phyloP scores from a whole-genome alignment of 148 eudicot genomes.

The Arbutus unedo region DNA sequence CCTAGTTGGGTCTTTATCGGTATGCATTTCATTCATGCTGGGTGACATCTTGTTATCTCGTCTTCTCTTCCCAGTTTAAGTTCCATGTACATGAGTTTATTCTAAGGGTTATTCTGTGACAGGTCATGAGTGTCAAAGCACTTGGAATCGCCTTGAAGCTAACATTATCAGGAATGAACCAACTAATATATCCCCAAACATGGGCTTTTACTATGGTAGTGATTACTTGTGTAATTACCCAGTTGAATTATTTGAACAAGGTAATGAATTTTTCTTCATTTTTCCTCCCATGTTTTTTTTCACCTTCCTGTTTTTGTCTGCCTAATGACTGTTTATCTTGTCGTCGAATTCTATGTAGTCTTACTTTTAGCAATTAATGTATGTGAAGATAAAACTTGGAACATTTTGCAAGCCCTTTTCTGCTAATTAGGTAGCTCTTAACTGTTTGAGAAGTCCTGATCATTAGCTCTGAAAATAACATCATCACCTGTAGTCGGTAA shows the following conservation, averaged over 20 bases:
- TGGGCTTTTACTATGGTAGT: conserved; percentile 58
- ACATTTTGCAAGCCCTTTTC: conserved; percentile 1
- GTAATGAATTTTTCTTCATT: conserved; percentile 22
- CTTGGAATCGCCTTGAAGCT: conserved; percentile 68
- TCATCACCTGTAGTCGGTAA: background rate
- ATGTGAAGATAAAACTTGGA: background rate
- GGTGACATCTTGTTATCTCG: no score
- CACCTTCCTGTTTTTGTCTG: background rate
- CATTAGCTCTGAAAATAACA: background rate
- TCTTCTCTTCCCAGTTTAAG: background rate
- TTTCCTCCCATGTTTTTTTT: background rate
- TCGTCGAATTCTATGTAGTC: background rate
- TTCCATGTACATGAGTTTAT: background rate
- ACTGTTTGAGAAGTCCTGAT: background rate
- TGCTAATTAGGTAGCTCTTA: background rate
- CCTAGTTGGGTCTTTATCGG: conserved; percentile 64
- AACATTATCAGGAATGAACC: conserved; percentile 66
- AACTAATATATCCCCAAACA: conserved; percentile 59
- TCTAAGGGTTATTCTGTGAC: conserved; percentile 24
- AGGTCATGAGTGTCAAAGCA: conserved; percentile 81
- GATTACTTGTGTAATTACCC: conserved; percentile 52
- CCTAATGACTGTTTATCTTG: background rate
- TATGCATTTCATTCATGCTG: conserved; percentile 21
- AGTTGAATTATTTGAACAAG: conserved; percentile 72
- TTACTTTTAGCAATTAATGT: background rate